phyloP scores from a whole-genome alignment of 805 yeast species.

The Sugiyamaella mastotermitis region DNA sequence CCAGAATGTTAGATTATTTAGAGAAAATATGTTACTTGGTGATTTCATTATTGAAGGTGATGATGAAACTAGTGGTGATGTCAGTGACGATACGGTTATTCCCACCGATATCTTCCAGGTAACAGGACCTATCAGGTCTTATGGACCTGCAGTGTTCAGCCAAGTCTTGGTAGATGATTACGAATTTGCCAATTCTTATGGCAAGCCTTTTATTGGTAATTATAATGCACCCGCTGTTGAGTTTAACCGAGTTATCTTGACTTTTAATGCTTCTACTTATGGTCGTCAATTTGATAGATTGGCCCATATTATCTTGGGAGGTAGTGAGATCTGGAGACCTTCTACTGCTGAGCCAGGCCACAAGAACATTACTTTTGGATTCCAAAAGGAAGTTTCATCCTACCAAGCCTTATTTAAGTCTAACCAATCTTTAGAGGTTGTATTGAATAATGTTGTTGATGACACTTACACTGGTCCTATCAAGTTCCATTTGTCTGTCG shows the following conservation, averaged over 20 bases:
- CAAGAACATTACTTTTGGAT: slow-evolving; percentile 40
- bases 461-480: slow-evolving; percentile 56
- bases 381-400: slow-evolving; percentile 59
- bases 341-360: slow-evolving; percentile 75
- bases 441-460: slow-evolving; percentile 55
- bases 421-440: slow-evolving; percentile 35
- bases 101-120: slow-evolving; percentile 3
- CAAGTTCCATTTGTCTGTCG: slow-evolving; percentile 44
- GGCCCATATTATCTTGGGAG: slow-evolving; percentile 34
- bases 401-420: slow-evolving; percentile 44
- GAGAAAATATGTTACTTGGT: too few relatives aligned
- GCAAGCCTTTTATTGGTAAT: slow-evolving; percentile 35
- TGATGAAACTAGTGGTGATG: too few relatives aligned
- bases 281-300: slow-evolving; percentile 36
- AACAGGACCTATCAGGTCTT: neutral
- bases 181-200: slow-evolving; percentile 30
- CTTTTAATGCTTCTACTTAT: slow-evolving; percentile 26
- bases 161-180: slow-evolving; percentile 19
- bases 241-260: slow-evolving; percentile 32
- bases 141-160: slow-evolving; percentile 3
- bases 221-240: slow-evolving; percentile 32
- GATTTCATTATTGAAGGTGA: neutral
- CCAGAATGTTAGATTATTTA: too few relatives aligned
- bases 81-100: too few relatives aligned
- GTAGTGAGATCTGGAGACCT: slow-evolving; percentile 72